Evolutionary conservation across 78 protist species (phyloP).

Genomic region (Tieghemostelium lacteum): DNA sequence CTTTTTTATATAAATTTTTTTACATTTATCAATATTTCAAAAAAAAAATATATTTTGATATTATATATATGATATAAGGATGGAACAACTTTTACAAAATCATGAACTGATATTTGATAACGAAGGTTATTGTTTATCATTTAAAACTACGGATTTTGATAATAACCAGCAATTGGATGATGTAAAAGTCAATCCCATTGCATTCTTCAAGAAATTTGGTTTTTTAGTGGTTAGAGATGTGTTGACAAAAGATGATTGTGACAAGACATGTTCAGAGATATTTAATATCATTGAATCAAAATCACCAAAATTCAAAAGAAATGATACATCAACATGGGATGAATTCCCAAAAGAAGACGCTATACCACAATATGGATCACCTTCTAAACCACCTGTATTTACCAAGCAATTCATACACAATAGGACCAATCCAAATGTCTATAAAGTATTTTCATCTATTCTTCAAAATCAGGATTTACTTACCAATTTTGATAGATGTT

Average conservation of each 20-base stretch:
- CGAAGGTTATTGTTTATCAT: not conserved
- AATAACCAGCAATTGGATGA: not conserved
- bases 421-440: conserved; percentile 43
- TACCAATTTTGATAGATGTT: conserved; percentile 55
- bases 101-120: not conserved
- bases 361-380: conserved; percentile 56
- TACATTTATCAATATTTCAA: no score
- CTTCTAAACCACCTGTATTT: conserved; percentile 59
- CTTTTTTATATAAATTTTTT: no score
- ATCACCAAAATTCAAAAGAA: conserved; percentile 31
- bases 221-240: conserved; percentile 45
- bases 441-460: not conserved
- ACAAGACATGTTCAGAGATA: conserved; percentile 44
- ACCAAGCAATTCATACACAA: conserved; percentile 49
- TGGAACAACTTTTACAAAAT: no score
- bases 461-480: conserved; percentile 21
- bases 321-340: conserved; percentile 57
- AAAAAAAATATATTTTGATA: no score
- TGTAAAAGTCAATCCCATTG: conserved; percentile 7
- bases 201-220: conserved; percentile 47
- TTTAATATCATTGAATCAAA: conserved; percentile 62
- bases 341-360: conserved; percentile 37
- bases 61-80: no score
- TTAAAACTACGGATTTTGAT: not conserved
- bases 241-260: conserved; percentile 18